Base-by-base conservation (phyloP, 1,284 basidiomycete genomes). In the Hemileia vastatrix region DNA sequence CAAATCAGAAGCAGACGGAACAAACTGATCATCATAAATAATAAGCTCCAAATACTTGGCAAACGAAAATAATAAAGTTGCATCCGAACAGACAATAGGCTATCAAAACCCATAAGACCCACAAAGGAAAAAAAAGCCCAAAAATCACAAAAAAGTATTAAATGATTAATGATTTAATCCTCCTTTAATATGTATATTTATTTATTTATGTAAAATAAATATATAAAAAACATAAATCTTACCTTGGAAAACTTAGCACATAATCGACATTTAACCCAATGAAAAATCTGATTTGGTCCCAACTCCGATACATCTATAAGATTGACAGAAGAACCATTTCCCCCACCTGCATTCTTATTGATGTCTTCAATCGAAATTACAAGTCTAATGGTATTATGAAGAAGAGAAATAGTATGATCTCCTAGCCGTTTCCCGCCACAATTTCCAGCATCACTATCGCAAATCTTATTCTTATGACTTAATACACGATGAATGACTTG, bases 51-150 rank as follows among this genome's bases (percentile, higher is more conserved):
- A 51, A 58, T 67, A 73, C 36, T 66, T 67, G 8, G 67, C 67
- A 40, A 71, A 73, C 6, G 71, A 72, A 8, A 67, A 60, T 4
- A 73, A 66, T 18, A 71, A 72, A 43, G 71, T 70, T 6, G 67
- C 68, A 31, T 70, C 65, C 47, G 69, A 67, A 11, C 48, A 50
- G 15, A 50, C 24, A 3, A 50, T 21, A 4, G 48, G 48, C 48
- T 50, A n/a, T 50, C 5, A 21, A 2, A 50, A 2, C 19, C 48
- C n/a, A 49, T 2, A n/a, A 2, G 24, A 21, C 19, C 19, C 48
- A 50, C 1, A 13, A 50, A 2, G 24, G 27, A 2, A 50, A 6
- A 50, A 50, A 3, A 3, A 50, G 3, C 21, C 4, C n/a, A n/a
- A n/a, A n/a, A n/a, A n/a, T n/a, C n/a, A n/a, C n/a, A n/a, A n/a